Evolutionary conservation across 495 filamentous ascomycete genomes (phyloP).

Genomic region (Aspergillus sclerotiicarbonarius): DNA sequence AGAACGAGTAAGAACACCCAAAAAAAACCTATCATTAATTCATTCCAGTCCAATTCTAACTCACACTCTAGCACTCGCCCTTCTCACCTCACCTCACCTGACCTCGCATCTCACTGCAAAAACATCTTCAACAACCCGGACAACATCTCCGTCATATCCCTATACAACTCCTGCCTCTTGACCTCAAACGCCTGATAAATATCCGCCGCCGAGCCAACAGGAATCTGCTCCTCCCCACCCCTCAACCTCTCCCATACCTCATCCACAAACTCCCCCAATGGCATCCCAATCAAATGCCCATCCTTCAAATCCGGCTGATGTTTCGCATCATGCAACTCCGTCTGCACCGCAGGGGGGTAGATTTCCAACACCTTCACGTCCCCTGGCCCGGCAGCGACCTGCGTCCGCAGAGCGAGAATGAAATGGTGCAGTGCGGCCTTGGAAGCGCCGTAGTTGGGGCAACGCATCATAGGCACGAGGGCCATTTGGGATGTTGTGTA

Average conservation of each 20-base stretch:
- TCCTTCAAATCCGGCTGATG: slow-evolving; percentile 43
- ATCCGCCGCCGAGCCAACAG: slow-evolving; percentile 34
- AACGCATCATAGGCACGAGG: slow-evolving; percentile 42
- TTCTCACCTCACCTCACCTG: slow-evolving; percentile 12
- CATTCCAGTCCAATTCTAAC: not conserved
- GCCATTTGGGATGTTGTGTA: slow-evolving; percentile 47
- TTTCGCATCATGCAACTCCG: slow-evolving; percentile 40
- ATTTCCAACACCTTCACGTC: slow-evolving; percentile 63
- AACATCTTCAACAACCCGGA: slow-evolving; percentile 29
- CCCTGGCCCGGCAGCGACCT: slow-evolving; percentile 45
- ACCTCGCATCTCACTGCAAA: too few relatives aligned
- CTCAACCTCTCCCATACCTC: slow-evolving; percentile 57
- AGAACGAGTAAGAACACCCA: not conserved
- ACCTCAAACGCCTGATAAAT: slow-evolving; percentile 37
- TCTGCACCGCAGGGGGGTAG: slow-evolving; percentile 68
- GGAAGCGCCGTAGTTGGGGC: slow-evolving; percentile 46
- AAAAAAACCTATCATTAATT: not conserved
- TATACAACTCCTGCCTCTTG: slow-evolving; percentile 38
- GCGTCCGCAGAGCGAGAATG: slow-evolving; percentile 58
- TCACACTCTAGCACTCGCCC: not conserved
- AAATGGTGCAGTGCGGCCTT: slow-evolving; percentile 52
- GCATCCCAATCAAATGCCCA: slow-evolving; percentile 56
- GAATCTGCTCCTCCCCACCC: slow-evolving; percentile 49
- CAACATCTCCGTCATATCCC: slow-evolving; percentile 36
- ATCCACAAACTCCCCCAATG: slow-evolving; percentile 59